Base-by-base conservation (phyloP, 345 rosid species). In the Capsella bursapastoris region DNA sequence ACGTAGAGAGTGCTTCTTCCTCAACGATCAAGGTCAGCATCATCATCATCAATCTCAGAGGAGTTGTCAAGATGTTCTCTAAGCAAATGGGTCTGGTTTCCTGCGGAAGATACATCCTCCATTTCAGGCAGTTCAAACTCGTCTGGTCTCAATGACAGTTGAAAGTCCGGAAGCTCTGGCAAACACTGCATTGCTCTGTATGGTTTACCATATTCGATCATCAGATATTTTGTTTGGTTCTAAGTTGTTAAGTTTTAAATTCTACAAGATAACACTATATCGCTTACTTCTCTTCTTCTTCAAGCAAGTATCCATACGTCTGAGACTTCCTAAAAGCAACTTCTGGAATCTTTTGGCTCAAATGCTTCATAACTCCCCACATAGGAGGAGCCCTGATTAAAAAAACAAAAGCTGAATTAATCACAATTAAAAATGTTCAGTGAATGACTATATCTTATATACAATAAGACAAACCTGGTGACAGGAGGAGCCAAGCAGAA, bases 81-180 rank as follows among this genome's bases (percentile, higher is more conserved):
- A 37, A 91, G 81, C 66, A 84, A 49, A 44, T 84, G 98, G n/a
- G 51, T 60, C 0, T 72, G 72, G 41, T 80, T 88, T 35, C 63
- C 86, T 12, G 18, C 18, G 37, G 82, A 75, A 90, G 92, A 86
- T 2, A 85, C 87, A 11, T 82, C 70, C 76, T 88, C 86, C 1
- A 83, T 73, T 70, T 82, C 90, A 12, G 97, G 97, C 60, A 91
- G 76, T 53, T 62, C 82, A 72, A 76, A 90, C 18, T 85, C 96
- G 15, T 88, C 97, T 10, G 99, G 96, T 75, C 85, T 84, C 44
- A 94, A 72, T n/a, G 97, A 94, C 72, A 87, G 70, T 15, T 86
- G 97, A 75, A 95, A 95, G 72, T 87, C 88, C 6, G 97, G 98
- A 61, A 91, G 88, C 34, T 91, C 96, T 29, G 99, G 97, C 58